phyloP scores from a whole-genome alignment of 176 grass and related monocot genomes.

The Saccharum spontaneum region DNA sequence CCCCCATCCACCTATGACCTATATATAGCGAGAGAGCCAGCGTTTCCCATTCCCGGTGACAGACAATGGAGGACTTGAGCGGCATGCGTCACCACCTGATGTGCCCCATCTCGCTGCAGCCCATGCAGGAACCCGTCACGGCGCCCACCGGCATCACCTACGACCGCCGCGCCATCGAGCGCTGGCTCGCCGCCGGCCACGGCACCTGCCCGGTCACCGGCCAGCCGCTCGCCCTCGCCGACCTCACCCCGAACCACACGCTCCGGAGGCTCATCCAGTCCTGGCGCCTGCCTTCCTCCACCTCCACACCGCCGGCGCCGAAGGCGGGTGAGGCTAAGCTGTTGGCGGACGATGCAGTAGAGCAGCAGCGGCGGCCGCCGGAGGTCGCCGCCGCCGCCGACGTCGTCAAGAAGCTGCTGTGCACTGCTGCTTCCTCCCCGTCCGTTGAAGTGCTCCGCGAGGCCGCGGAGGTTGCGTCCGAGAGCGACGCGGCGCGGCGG shows the following conservation, averaged over 20 bases:
- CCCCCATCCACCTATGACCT: not conserved
- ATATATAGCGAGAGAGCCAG: not conserved
- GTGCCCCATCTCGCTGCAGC: conserved; percentile 65
- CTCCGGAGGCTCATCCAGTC: conserved; percentile 58
- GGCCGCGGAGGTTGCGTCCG: not conserved
- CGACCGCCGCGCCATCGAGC: conserved; percentile 63
- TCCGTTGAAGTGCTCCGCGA: not conserved
- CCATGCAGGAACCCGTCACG: conserved; percentile 64
- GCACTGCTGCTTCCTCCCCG: not conserved
- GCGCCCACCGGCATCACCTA: conserved; percentile 66
- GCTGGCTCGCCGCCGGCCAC: conserved; percentile 60
- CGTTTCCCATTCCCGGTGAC: too few species aligned
- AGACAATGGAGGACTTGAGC: conserved; percentile 18
- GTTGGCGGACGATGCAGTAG: not conserved
- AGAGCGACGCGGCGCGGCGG: conserved; percentile 17
- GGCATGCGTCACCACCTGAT: conserved; percentile 44
- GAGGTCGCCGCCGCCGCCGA: not conserved
- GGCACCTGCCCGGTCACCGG: conserved; percentile 59
- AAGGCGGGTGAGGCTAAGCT: not conserved
- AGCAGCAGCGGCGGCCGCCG: not conserved
- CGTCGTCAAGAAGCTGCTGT: conserved; percentile 26
- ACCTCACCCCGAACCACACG: conserved; percentile 69
- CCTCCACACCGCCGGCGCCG: not conserved
- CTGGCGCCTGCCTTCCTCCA: not conserved
- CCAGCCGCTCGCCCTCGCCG: conserved; percentile 31